Evolutionary conservation across 768 basidiomycete species (phyloP), one percentile per base, ranked within the genome.

Genomic region (Naganishia vaughanmartiniae): DNA sequence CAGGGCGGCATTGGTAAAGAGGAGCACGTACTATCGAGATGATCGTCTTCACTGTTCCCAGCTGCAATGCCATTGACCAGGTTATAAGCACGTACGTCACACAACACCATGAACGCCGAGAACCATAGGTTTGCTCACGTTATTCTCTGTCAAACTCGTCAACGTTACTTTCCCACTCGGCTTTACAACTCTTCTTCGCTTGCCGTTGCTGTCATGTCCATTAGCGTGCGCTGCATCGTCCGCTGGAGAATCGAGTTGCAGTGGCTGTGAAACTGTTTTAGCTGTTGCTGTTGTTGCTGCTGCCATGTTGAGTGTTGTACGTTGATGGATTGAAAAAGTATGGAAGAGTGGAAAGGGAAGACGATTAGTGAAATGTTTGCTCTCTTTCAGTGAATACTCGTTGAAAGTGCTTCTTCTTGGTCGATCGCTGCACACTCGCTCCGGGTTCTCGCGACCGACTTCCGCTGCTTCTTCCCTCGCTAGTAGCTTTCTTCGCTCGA

Each of bases 61-160:
- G 72, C 70, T 72, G n/a, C 30, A 28, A 55, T n/a, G 17, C n/a
- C 51, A n/a, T n/a, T n/a, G n/a, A n/a, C n/a, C n/a, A n/a, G n/a
- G n/a, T n/a, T n/a, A n/a, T n/a, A n/a, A n/a, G n/a, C n/a, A n/a
- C n/a, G n/a, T n/a, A n/a, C n/a, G n/a, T n/a, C n/a, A n/a, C n/a
- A n/a, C n/a, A n/a, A n/a, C n/a, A n/a, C n/a, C n/a, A n/a, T n/a
- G n/a, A n/a, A n/a, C n/a, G n/a, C n/a, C n/a, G n/a, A n/a, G n/a
- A n/a, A n/a, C n/a, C n/a, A n/a, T n/a, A n/a, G n/a, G n/a, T 30
- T 21, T 31, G 73, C 79, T 74, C 73, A 80, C 79, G 54, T 80
- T 80, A 73, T 80, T 77, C 63, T 70, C 57, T 2, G 79, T 80
- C 73, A 80, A 66, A 69, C 78, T 79, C 10, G 79, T 80, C 70